Base-by-base conservation (phyloP, 768 basidiomycete genomes). In the Tephrocybe sp. region DNA sequence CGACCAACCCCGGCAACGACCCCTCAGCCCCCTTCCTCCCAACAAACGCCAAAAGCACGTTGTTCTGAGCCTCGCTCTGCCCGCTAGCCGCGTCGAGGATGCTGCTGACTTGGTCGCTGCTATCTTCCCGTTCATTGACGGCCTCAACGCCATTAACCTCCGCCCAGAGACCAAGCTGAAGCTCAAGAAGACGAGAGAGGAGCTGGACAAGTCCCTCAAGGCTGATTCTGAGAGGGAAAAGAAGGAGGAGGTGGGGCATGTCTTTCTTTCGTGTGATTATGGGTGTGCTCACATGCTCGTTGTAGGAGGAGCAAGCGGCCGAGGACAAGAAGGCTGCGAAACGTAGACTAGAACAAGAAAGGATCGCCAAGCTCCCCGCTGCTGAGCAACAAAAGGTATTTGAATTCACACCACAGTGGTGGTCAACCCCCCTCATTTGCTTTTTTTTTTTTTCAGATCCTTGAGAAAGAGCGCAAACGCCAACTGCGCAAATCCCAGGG, bases 121-220 rank as follows among this genome's bases (percentile, higher is more conserved):
- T 26, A 62, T 80, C n/a, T 89, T 95, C 71, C 75, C 82, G 34
- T 78, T 95, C 54, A 75, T 92, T 55, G 93, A 97, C 65, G 66
- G 77, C 15, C 66, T 94, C 46, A 68, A 70, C 52, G 77, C 80
- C 61, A 57, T 83, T 24, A 72, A 72, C 47, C 70, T 93, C 42
- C 84, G 91, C 21, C 89, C 93, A 12, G 93, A 96, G 73, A 93
- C 92, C 42, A 83, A 80, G 63, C 65, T 65, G 37, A 96, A 95
- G 73, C 76, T 95, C 45, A 80, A 75, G 64, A 90, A 82, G 68
- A 75, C 73, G 20, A 77, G 93, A 44, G 85, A 93, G 45, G 86
- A 86, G 15, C 69, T 91, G 25, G 83, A 85, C 46, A 84, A 80
- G 59, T 72, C 76, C 17, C 74, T 97, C 52, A 84, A 77, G 65